These are phyloP conservation scores for Pichia sp. DNA, from an alignment of 1,139 yeast species.

Conservation along the genomic window DNA sequence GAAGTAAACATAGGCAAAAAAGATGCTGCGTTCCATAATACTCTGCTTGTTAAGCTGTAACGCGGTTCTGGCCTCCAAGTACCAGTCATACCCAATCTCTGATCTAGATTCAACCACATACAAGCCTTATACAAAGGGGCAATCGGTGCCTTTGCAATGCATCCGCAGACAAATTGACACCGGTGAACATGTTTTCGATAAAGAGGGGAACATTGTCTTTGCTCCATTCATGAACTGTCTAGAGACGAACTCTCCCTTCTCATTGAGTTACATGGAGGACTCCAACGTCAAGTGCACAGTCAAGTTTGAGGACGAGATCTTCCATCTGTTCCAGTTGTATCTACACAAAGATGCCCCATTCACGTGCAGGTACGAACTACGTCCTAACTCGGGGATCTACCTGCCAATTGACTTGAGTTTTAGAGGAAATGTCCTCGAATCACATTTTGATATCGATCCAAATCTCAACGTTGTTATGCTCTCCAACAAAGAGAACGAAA, in stretches of 20 bases:
- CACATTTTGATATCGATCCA: slow-evolving; percentile 67
- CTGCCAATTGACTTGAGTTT: slow-evolving; percentile 63
- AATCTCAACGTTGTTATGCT: slow-evolving; percentile 52
- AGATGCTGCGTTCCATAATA: neutral
- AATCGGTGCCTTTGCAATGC: slow-evolving; percentile 52
- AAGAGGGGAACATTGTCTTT: slow-evolving; percentile 53
- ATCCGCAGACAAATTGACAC: slow-evolving; percentile 64
- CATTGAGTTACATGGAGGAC: slow-evolving; percentile 48
- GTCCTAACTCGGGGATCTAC: slow-evolving; percentile 48
- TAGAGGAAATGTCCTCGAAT: slow-evolving; percentile 63
- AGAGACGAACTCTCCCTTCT: slow-evolving; percentile 59
- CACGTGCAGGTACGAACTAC: slow-evolving; percentile 58
- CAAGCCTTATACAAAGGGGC: slow-evolving; percentile 40
- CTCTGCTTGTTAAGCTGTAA: neutral
- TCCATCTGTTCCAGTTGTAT: slow-evolving; percentile 68
- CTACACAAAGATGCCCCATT: slow-evolving; percentile 76
- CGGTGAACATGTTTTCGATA: slow-evolving; percentile 72
- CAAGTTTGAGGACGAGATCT: slow-evolving; percentile 59
- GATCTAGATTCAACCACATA: slow-evolving; percentile 18
- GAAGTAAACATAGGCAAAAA: neutral
- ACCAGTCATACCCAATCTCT: slow-evolving; percentile 26
- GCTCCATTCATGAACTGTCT: slow-evolving; percentile 57
- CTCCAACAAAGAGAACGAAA: slow-evolving; percentile 21
- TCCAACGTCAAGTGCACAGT: slow-evolving; percentile 60
- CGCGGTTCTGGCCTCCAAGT: slow-evolving; percentile 16